These are phyloP conservation scores for Pecoramyces ruminantium DNA, from an alignment of 192 early-diverging fungal genomes.

Conservation along the genomic window DNA sequence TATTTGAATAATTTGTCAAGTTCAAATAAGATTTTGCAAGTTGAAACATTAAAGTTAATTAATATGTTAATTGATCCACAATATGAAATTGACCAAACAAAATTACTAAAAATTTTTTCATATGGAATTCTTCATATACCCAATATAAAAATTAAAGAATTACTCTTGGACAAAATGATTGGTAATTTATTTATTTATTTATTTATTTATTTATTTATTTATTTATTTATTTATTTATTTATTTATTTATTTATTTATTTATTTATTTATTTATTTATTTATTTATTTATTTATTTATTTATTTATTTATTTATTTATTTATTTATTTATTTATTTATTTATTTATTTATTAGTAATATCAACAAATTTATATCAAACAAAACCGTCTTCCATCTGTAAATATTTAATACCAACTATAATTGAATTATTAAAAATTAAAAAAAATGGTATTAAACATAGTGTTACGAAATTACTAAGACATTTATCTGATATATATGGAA, in stretches of 20 bases:
- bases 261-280: too few relatives aligned
- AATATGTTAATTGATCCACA: not conserved
- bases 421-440: not conserved
- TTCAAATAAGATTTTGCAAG: too few relatives aligned
- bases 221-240: too few relatives aligned
- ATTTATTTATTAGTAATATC: not conserved
- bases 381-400: not conserved
- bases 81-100: not conserved
- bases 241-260: too few relatives aligned
- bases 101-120: not conserved
- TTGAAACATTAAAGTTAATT: not conserved
- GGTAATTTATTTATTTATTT: not conserved
- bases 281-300: too few relatives aligned
- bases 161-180: not conserved
- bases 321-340: too few relatives aligned
- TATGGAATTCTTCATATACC: not conserved
- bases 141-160: not conserved
- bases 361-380: not conserved
- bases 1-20: too few relatives aligned
- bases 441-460: not conserved
- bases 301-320: too few relatives aligned
- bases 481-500: not conserved
- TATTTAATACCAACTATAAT: not conserved
- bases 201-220: too few relatives aligned
- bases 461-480: not conserved